These are phyloP conservation scores for Mortierella sp. DNA, from an alignment of 371 early-diverging fungal genomes.

Conservation along the genomic window DNA sequence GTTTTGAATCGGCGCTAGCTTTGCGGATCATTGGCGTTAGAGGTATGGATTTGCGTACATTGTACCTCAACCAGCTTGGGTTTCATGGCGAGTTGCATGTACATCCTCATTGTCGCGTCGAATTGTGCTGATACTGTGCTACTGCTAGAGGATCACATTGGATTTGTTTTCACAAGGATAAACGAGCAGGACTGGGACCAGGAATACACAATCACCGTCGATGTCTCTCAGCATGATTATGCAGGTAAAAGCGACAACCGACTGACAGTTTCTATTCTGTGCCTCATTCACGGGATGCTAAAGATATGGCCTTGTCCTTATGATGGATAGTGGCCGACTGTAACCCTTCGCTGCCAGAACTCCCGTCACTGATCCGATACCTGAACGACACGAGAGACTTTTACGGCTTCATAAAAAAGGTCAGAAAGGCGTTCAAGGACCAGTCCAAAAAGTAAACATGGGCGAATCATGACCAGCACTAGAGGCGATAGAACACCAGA, in stretches of 20 bases:
- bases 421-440: slow-evolving; percentile 35
- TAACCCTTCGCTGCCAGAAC: slow-evolving; percentile 26
- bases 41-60: slow-evolving; percentile 17
- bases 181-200: slow-evolving; percentile 43
- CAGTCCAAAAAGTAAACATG: slow-evolving; percentile 23
- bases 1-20: slow-evolving; percentile 28
- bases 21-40: slow-evolving; percentile 50
- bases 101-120: no score
- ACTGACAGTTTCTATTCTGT: not conserved
- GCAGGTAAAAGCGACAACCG: slow-evolving; percentile 30
- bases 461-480: no score
- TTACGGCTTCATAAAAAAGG: slow-evolving; percentile 45
- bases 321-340: slow-evolving; percentile 38
- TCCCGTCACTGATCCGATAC: slow-evolving; percentile 17
- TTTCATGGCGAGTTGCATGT: no score
- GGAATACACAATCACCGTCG: slow-evolving; percentile 38
- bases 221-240: slow-evolving; percentile 38
- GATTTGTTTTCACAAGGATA: slow-evolving; percentile 49
- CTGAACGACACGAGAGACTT: slow-evolving; percentile 43
- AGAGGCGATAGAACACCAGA: not conserved
- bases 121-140: not conserved
- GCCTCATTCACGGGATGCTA: no score
- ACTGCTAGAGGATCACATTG: slow-evolving; percentile 52
- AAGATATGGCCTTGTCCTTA: not conserved
- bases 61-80: no score